Evolutionary conservation across 441 rosid species (phyloP).

Genomic region (Brassica hybrid): DNA sequence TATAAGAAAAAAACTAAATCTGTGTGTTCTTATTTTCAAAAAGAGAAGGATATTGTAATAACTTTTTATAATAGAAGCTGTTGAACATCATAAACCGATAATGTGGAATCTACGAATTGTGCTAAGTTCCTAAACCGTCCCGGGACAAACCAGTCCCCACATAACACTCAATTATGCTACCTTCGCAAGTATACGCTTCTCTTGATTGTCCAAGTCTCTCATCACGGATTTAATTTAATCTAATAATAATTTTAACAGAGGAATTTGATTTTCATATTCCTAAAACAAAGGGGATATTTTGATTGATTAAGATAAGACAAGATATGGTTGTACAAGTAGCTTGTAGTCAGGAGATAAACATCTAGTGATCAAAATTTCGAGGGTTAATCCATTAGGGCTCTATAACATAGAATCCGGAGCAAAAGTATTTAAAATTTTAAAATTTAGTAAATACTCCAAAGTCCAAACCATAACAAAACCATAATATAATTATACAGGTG

Average conservation of each 20-base stretch:
- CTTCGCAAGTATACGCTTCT: constrained; percentile 24
- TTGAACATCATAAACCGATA: constrained; percentile 16
- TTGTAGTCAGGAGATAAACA: constrained; percentile 3
- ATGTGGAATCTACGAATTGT: constrained; percentile 19
- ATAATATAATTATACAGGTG: too few relatives aligned
- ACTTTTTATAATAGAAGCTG: constrained; percentile 4
- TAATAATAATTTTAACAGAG: neutral
- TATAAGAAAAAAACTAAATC: neutral
- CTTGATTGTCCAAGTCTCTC: constrained; percentile 11
- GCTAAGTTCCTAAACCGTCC: constrained; percentile 30
- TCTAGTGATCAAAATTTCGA: neutral
- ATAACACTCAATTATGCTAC: constrained; percentile 31
- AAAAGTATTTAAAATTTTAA: too few relatives aligned
- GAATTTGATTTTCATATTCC: neutral
- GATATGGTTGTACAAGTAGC: neutral
- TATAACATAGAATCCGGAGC: too few relatives aligned
- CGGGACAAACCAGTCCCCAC: constrained; percentile 42
- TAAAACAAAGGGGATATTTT: neutral
- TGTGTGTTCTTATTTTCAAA: neutral
- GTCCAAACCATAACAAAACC: too few relatives aligned
- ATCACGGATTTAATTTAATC: neutral
- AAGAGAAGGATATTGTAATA: neutral
- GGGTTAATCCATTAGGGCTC: too few relatives aligned
- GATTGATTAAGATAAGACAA: neutral
- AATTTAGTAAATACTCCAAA: too few relatives aligned